Base-by-base conservation (phyloP, 441 rosid species). In the Eutrema salsugineum region DNA sequence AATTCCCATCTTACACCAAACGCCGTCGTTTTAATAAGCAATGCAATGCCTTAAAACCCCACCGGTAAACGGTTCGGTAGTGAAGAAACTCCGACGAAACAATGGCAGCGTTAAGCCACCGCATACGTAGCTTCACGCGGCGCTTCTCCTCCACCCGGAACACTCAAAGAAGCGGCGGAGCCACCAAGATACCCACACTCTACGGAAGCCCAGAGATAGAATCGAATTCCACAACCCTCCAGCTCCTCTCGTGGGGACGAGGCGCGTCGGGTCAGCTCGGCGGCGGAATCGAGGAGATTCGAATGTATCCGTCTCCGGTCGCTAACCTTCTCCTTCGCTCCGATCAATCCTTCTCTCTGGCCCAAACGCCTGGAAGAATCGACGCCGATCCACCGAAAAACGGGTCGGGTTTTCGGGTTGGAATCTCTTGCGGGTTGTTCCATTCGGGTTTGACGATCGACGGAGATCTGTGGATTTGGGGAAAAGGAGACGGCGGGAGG, bases 231-330 rank as follows among this genome's bases (percentile, higher is more conserved):
- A 61, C 77, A 6, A 83, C 85, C 0, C 80, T 91, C 50, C 96
- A 94, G 78, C 81, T 91, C 28, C 78, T 86, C 69, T 91, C 97
- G 3, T 94, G 95, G 99, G 99, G 98, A 53, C 85, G 89, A 77
- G 97, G 97, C 11, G 87, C 91, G 38, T 94, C 97, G 24, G 99
- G 97, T 79, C 99, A 94, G 72, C 87, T 94, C 36, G 97, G 97
- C 39, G 95, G 93, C 43, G 95, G 95, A 81, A 81, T 81, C 32
- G 98, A 94, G 69, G 91, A 90, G 79, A 73, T 72, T 32, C 80
- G 90, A 49, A 75, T 91, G 46, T 88, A 88, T 77, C 99, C 98
- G 1, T 78, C 86, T 35, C 87, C 89, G 0, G 92, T 87, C 9
- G 88, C 83, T 42, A 86, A 84, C 70, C 80, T 94, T 69, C 68